Conservation (phyloP, 345 rosid species). For the Boechera divaricarpa region DNA sequence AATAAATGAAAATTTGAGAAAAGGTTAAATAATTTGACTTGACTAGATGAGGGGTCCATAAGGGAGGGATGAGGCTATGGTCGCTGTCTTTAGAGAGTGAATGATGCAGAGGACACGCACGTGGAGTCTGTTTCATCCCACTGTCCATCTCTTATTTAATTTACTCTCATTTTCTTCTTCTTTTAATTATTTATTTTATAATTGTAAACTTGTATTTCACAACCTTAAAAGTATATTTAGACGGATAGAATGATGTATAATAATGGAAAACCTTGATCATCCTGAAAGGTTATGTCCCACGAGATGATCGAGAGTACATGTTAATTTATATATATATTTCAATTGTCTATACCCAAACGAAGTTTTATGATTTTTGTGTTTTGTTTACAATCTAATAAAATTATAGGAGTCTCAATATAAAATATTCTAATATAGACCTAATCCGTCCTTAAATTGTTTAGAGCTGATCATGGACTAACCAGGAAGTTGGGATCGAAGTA, state of each 20-base stretch:
- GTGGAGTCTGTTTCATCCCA: constrained; percentile 46
- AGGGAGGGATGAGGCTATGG: constrained; percentile 39
- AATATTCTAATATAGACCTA: neutral
- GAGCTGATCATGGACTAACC: constrained; percentile 12
- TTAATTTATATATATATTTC: too few species aligned
- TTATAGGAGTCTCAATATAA: constrained; percentile 1
- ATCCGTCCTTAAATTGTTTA: neutral
- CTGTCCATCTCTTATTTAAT: constrained; percentile 32
- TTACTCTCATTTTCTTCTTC: neutral
- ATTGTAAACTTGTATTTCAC: constrained; percentile 18
- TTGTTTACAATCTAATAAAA: neutral
- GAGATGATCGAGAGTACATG: neutral
- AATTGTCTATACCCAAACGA: neutral
- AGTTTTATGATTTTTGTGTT: neutral
- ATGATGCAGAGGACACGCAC: constrained; percentile 51
- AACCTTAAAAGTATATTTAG: constrained; percentile 41
- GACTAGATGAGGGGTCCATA: constrained; percentile 35
- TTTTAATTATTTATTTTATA: neutral
- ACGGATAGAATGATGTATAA: constrained; percentile 31
- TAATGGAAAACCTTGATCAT: constrained; percentile 27
- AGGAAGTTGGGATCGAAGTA: constrained; percentile 30
- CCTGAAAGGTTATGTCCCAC: constrained; percentile 23
- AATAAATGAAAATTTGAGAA: constrained; percentile 24
- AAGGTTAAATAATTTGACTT: constrained; percentile 37
- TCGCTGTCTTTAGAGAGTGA: constrained; percentile 48